Base-by-base conservation (phyloP, 371 early-diverging fungal genomes). In the Zancudomyces culisetae region DNA sequence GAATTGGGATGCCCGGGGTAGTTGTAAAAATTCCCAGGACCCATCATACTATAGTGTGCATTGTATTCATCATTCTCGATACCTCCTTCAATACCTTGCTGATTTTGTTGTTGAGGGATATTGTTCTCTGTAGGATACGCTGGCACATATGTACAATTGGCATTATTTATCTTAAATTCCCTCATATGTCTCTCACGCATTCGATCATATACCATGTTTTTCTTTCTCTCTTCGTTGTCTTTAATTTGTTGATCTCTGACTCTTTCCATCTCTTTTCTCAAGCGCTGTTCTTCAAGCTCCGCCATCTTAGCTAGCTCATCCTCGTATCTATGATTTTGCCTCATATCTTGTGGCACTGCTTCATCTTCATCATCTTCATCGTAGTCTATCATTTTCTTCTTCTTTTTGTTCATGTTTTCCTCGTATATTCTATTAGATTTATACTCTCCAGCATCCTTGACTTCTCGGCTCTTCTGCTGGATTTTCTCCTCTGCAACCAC, bases 161-260 rank as follows among this genome's bases (percentile, higher is more conserved):
- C n/a, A n/a, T 48, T 48, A n/a, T 48, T 48, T 18, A 48, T 48
- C 48, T 48, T 48, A 48, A 27, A 48, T n/a, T 48, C 48, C 10
- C 27, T 24, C 27, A 48, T 18, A 26, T 48, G 48, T 27, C 48
- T 48, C 29, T 48, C 48, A 2, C 48, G 2, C 48, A 48, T 48
- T 23, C 48, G 19, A 27, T 48, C 27, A 26, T 48, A 48, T n/a
- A 48, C 48, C 29, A 23, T 20, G n/a, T 48, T 48, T 27, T 29
- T 48, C 27, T 27, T 48, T 27, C 26, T 48, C n/a, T 48, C 48
- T n/a, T 48, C 48, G 27, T 48, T 48, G 24, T 48, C 48, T n/a
- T 48, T 48, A n/a, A 27, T 48, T 27, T 26, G 24, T 10, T 27
- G 24, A n/a, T 23, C 29, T n/a, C 26, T 48, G 19, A 27, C 48